These are phyloP conservation scores for Scutellaria minor DNA, from an alignment of 257 asterid species.

Conservation along the genomic window DNA sequence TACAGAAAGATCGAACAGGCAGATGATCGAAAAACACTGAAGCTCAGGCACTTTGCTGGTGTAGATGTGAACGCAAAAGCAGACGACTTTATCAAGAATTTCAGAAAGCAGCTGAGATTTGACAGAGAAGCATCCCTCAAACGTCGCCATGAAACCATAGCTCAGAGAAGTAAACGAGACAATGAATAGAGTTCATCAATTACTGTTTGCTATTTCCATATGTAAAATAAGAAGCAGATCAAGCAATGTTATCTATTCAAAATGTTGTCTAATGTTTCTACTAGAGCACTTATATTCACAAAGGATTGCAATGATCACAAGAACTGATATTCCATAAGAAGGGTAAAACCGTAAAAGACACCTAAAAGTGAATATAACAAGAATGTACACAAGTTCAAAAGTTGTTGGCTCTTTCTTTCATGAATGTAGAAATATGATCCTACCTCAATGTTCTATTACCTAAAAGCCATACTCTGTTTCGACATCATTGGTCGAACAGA, in stretches of 20 bases:
- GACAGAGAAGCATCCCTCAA: slow-evolving; percentile 47
- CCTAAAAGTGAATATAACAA: slow-evolving; percentile 33
- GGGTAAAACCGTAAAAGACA: slow-evolving; percentile 4
- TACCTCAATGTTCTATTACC: slow-evolving; percentile 37
- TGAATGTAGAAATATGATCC: slow-evolving; percentile 39
- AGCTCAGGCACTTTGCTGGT: not conserved
- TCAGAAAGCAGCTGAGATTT: slow-evolving; percentile 50
- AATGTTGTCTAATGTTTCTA: slow-evolving; percentile 30
- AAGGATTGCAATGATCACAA: slow-evolving; percentile 35
- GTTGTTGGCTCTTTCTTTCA: slow-evolving; percentile 34
- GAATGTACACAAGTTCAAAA: slow-evolving; percentile 42
- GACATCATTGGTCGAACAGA: slow-evolving; percentile 9
- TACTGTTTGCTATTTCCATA: too few relatives aligned
- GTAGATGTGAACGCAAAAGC: slow-evolving; percentile 50
- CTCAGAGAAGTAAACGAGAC: slow-evolving; percentile 20
- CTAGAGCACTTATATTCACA: slow-evolving; percentile 52
- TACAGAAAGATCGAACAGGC: too few relatives aligned
- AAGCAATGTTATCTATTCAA: not conserved
- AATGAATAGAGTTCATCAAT: not conserved
- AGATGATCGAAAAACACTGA: slow-evolving; percentile 18
- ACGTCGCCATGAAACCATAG: slow-evolving; percentile 39
- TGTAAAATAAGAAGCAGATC: not conserved
- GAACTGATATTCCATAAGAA: slow-evolving; percentile 38
- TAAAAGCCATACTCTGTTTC: slow-evolving; percentile 17
- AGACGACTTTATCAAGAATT: slow-evolving; percentile 50